Conservation (phyloP, 257 asterid species). For the Striga asiatica region DNA sequence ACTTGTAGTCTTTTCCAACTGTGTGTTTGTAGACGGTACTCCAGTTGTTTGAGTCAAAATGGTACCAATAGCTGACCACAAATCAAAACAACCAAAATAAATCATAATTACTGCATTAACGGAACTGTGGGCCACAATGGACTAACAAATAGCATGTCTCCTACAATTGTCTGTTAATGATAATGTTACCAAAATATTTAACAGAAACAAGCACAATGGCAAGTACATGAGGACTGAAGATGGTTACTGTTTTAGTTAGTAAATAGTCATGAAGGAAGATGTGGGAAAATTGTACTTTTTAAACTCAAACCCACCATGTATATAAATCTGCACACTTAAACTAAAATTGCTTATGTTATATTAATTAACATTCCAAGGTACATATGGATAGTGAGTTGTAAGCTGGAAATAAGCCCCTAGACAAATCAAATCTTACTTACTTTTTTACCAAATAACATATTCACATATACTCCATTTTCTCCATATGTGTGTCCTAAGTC, state of each 20-base stretch:
- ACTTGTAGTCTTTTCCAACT: conserved; percentile 67
- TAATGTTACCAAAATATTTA: neutral
- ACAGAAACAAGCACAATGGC: neutral
- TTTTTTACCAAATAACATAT: no score
- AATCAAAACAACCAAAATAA: conserved; percentile 1
- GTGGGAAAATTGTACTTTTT: neutral
- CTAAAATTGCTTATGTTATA: no score
- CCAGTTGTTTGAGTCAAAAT: conserved; percentile 74
- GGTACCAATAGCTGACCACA: conserved; percentile 64
- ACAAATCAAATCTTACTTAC: no score
- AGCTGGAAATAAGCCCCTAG: no score
- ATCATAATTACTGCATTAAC: conserved; percentile 3
- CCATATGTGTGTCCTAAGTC: no score
- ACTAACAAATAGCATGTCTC: neutral
- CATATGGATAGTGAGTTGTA: no score
- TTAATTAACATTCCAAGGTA: no score
- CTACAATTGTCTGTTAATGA: neutral
- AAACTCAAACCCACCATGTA: no score
- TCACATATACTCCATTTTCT: no score
- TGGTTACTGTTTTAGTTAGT: neutral
- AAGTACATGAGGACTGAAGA: neutral
- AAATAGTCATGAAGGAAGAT: neutral
- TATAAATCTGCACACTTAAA: no score
- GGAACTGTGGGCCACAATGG: conserved; percentile 1
- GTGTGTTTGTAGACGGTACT: conserved; percentile 77